These are phyloP conservation scores for Rhodotorula sp. DNA, from an alignment of 1,284 basidiomycete species.

Conservation along the genomic window DNA sequence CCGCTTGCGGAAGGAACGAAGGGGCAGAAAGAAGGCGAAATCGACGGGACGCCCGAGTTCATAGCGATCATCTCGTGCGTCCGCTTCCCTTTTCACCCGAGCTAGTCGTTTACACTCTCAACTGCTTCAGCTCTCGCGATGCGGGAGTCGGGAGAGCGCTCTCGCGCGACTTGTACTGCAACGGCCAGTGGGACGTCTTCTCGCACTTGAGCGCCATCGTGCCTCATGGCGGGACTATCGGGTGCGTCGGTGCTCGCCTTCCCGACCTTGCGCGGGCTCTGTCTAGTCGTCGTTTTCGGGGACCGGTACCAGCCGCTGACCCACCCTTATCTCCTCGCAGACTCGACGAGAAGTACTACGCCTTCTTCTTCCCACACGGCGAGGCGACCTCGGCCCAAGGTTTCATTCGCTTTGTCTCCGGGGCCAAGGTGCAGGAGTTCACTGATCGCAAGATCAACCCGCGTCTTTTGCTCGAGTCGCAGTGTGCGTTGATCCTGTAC, in stretches of 20 bases:
- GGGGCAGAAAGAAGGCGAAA: neutral
- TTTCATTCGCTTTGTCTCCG: conserved; percentile 79
- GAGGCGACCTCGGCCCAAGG: conserved; percentile 70
- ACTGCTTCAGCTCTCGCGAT: conserved; percentile 56
- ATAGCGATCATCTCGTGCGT: conserved; percentile 32
- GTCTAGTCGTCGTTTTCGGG: neutral
- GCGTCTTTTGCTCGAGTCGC: conserved; percentile 49
- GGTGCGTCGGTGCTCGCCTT: conserved; percentile 55
- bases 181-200: conserved; percentile 76
- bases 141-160: conserved; percentile 77
- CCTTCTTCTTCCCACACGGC: conserved; percentile 76
- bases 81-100: neutral
- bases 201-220: conserved; percentile 78
- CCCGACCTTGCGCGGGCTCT: neutral
- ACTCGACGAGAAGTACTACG: conserved; percentile 80
- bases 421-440: conserved; percentile 77
- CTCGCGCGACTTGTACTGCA: conserved; percentile 81
- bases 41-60: conserved; percentile 4
- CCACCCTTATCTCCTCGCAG: conserved; percentile 54
- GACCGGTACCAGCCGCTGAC: neutral
- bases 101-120: neutral
- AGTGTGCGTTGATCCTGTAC: conserved; percentile 23
- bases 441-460: conserved; percentile 79
- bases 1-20: too few relatives aligned
- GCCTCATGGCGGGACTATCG: conserved; percentile 78